phyloP scores from a whole-genome alignment of 305 asterid species.

The Petunia hybrid region DNA sequence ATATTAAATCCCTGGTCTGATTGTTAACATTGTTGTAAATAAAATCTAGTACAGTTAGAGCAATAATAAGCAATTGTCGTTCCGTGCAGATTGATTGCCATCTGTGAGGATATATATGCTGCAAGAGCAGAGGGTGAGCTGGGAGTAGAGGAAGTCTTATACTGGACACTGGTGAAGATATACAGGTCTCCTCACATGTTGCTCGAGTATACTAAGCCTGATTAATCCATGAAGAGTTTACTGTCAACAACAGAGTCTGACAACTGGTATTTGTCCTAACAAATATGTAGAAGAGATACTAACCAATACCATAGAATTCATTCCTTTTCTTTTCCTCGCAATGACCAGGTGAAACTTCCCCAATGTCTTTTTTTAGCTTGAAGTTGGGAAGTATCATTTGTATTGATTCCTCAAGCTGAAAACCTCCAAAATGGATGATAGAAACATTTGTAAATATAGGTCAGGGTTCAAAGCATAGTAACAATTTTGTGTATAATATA shows the following conservation, averaged over 20 bases:
- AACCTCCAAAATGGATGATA: background rate
- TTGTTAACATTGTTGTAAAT: background rate
- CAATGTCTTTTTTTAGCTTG: slow-evolving; percentile 20
- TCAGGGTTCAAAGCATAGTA: slow-evolving; percentile 18
- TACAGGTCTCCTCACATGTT: slow-evolving; percentile 94
- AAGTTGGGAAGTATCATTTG: slow-evolving; percentile 28
- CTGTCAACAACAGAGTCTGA: slow-evolving; percentile 4
- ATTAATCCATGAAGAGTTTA: slow-evolving; percentile 44
- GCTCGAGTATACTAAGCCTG: slow-evolving; percentile 87
- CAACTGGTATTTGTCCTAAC: slow-evolving; percentile 15
- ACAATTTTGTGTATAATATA: background rate
- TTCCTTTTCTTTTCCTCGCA: background rate
- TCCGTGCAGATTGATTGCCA: slow-evolving; percentile 80
- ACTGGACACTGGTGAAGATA: slow-evolving; percentile 94
- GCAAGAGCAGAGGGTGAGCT: slow-evolving; percentile 99
- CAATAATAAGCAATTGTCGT: background rate
- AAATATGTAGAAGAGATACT: slow-evolving; percentile 21
- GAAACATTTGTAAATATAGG: slow-evolving; percentile 27
- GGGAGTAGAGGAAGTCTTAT: slow-evolving; percentile 95
- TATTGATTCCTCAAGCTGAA: background rate
- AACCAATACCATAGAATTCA: slow-evolving; percentile 23
- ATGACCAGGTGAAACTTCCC: slow-evolving; percentile 21
- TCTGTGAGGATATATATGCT: slow-evolving; percentile 95
- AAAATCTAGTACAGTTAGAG: slow-evolving; percentile 11
- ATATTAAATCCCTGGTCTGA: slow-evolving; percentile 26